phyloP scores from a whole-genome alignment of 2,329 filamentous ascomycete genomes.

The Fusarium sp. region DNA sequence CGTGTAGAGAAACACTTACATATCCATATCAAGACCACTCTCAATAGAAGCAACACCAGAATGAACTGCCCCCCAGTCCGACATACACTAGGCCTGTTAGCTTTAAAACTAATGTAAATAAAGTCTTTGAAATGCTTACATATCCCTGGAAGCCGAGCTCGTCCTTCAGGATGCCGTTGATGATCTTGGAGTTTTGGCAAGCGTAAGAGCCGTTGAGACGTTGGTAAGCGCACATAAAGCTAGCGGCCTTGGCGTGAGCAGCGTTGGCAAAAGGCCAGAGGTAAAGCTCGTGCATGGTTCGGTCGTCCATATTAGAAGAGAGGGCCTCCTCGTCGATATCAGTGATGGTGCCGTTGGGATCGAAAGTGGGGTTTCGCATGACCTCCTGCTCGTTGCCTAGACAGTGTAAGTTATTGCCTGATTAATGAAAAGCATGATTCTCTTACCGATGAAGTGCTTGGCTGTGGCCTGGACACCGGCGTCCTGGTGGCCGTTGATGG shows the following conservation, averaged over 20 bases:
- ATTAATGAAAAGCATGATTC: neutral
- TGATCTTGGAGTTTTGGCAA: constrained; percentile 82
- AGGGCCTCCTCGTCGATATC: constrained; percentile 46
- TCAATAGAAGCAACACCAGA: constrained; percentile 72
- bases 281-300: constrained; percentile 66
- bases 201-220: constrained; percentile 83
- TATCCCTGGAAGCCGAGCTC: constrained; percentile 86
- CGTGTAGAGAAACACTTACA: constrained; percentile 45
- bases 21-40: constrained; percentile 74
- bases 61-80: constrained; percentile 83
- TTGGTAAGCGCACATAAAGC: constrained; percentile 76
- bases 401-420: neutral
- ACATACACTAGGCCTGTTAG: constrained; percentile 56
- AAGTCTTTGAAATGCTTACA: constrained; percentile 51
- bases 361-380: constrained; percentile 46
- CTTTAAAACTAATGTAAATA: too few species aligned
- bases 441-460: constrained; percentile 52
- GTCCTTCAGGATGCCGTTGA: constrained; percentile 80
- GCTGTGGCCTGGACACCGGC: constrained; percentile 53
- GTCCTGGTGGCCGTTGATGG: constrained; percentile 50
- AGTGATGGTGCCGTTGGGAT: constrained; percentile 41
- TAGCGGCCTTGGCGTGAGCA: constrained; percentile 48
- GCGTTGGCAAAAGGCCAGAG: constrained; percentile 53
- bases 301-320: constrained; percentile 65
- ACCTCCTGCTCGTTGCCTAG: constrained; percentile 51